Conservation (phyloP, 768 basidiomycete genomes). For the Terana coerulea region DNA sequence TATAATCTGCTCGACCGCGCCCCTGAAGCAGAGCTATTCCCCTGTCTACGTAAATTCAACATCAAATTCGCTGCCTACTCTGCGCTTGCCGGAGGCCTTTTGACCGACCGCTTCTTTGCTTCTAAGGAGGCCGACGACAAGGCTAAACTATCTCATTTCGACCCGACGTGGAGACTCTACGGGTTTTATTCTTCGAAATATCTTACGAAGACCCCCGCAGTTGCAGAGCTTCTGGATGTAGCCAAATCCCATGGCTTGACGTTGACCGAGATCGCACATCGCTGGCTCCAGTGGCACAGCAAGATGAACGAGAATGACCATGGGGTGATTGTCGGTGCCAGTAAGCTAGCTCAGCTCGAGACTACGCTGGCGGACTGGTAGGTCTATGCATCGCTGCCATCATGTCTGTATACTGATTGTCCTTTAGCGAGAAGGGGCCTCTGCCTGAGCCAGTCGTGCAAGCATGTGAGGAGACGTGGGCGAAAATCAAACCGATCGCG, state of each 20-base stretch:
- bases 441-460: constrained; percentile 49
- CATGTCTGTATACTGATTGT: neutral
- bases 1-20: constrained; percentile 47
- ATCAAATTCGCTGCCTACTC: constrained; percentile 56
- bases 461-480: constrained; percentile 49
- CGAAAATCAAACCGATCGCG: constrained; percentile 12
- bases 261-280: constrained; percentile 35
- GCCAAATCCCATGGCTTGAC: constrained; percentile 39
- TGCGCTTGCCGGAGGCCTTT: constrained; percentile 55
- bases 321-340: constrained; percentile 39
- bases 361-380: constrained; percentile 13
- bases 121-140: constrained; percentile 28
- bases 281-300: constrained; percentile 42
- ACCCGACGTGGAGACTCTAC: constrained; percentile 36
- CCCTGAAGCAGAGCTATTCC: constrained; percentile 48
- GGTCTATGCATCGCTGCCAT: constrained; percentile 32
- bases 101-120: constrained; percentile 49
- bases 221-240: constrained; percentile 30
- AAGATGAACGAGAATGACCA: constrained; percentile 26
- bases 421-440: constrained; percentile 42
- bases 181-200: constrained; percentile 1
- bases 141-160: constrained; percentile 30
- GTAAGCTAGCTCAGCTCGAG: constrained; percentile 34
- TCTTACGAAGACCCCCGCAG: neutral
- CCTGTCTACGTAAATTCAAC: constrained; percentile 54